Percentiles rank a stretch among this genome's conserved stretches.
phyloP scores from a whole-genome alignment of 352 stramenopile genomes.

The Phytopythium ostracodes region DNA sequence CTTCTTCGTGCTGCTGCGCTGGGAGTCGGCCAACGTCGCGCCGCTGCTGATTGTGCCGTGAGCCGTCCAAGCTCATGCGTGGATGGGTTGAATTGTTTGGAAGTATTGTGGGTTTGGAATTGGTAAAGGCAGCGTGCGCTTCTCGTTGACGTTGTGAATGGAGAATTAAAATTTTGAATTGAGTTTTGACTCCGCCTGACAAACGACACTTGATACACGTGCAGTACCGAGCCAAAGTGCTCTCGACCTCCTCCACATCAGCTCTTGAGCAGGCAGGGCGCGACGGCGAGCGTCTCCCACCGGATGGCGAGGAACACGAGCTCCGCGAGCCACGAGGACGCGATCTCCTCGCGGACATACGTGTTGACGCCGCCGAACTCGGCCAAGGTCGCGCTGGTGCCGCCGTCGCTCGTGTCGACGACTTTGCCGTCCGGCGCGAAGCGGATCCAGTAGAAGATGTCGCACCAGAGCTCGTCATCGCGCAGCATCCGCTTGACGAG shows the following conservation, averaged over 20 bases:
- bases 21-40: conserved; percentile 25
- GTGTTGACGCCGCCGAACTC: conserved; percentile 52
- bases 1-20: conserved; percentile 33
- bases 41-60: conserved; percentile 22
- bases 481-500: conserved; percentile 36
- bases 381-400: conserved; percentile 5
- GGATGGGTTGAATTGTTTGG: conserved; percentile 7
- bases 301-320: conserved; percentile 57
- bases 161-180: not conserved
- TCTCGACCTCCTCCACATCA: conserved; percentile 2
- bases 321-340: conserved; percentile 41
- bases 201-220: not conserved
- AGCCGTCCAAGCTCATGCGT: no score
- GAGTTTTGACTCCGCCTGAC: not conserved
- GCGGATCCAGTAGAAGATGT: conserved; percentile 69
- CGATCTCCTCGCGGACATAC: conserved; percentile 47
- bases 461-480: conserved; percentile 46
- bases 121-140: not conserved
- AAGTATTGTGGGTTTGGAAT: no score
- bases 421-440: conserved; percentile 18
- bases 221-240: not conserved
- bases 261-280: conserved; percentile 34
- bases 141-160: not conserved
- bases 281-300: conserved; percentile 46
- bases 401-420: conserved; percentile 4